Percentiles rank a stretch among this genome's conserved stretches.
phyloP scores from a whole-genome alignment of 805 yeast genomes.

The Metschnikowia similis region DNA sequence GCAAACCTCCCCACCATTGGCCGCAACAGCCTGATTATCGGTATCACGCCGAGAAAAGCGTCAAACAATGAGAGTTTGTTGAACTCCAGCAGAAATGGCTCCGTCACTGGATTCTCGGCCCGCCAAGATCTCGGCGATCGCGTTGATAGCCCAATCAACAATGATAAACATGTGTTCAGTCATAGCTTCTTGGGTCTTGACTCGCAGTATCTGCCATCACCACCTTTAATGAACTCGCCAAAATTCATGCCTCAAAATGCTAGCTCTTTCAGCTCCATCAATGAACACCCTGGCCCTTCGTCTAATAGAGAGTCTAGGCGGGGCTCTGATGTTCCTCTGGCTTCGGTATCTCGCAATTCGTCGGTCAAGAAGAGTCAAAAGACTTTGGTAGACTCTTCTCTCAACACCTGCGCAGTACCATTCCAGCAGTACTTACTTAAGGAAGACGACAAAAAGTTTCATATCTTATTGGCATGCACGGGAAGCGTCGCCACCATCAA shows the following conservation, averaged over 20 bases:
- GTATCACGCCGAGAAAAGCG: slow-evolving; percentile 9
- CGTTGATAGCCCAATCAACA: slow-evolving; percentile 8
- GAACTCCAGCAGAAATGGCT: slow-evolving; percentile 7
- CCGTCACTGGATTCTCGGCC: slow-evolving; percentile 10
- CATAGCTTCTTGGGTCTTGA: slow-evolving; percentile 4
- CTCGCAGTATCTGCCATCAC: slow-evolving; percentile 10
- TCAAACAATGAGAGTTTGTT: slow-evolving; percentile 8
- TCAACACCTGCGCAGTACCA: slow-evolving; percentile 61
- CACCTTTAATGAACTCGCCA: slow-evolving; percentile 8
- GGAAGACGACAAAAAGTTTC: slow-evolving; percentile 76
- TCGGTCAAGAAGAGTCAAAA: slow-evolving; percentile 38
- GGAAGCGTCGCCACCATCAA: slow-evolving; percentile 97
- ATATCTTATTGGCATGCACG: slow-evolving; percentile 85
- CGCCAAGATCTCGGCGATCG: slow-evolving; percentile 5
- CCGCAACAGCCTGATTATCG: slow-evolving; percentile 9
- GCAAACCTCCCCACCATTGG: slow-evolving; percentile 17
- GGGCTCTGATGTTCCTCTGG: slow-evolving; percentile 12
- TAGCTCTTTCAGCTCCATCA: neutral
- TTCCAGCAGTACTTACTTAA: slow-evolving; percentile 68
- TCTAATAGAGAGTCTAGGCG: slow-evolving; percentile 11
- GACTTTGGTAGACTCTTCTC: slow-evolving; percentile 52
- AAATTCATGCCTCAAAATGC: neutral
- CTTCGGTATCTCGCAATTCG: slow-evolving; percentile 6
- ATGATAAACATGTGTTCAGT: neutral
- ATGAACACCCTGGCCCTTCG: neutral